Evolutionary conservation across 192 early-diverging fungal genomes (phyloP), one percentile per base, ranked within the genome.

Genomic region (Helicostylum pulchrum): DNA sequence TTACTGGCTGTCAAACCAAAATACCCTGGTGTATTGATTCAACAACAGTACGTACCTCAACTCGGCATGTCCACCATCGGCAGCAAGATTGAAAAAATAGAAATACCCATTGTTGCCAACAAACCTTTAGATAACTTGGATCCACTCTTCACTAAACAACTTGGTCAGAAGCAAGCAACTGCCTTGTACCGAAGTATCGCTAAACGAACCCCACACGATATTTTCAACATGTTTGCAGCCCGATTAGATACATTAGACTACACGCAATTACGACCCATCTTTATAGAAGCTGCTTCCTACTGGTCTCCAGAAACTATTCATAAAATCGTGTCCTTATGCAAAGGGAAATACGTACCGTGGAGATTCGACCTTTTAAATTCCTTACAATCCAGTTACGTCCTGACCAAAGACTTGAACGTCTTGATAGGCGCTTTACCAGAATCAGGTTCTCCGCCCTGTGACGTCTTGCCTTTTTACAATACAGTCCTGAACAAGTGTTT

Each of bases 221-320:
- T 59, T 45, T 59, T 44, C 20, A 59, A 59, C 43, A 12, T 59
- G 43, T 44, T 59, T 45, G 5, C 14, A 17, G 4, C 46, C n/a
- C 1, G 4, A 48, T 48, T 59, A 59, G 43, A 45, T 3, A 56
- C 31, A 11, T 17, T 34, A 17, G 54, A 56, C 31, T 56, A 36
- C 7, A 56, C 31, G 36, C 31, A 36, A 17, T n/a, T 34, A 10
- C 54, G 54, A 34, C n/a, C 19, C 31, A 19, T 56, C 8, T 56
- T 62, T 17, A 62, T 34, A 48, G 61, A 62, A 31, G 48, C 48
- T 15, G 49, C 15, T 42, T 19, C 14, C 1, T 51, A 50, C 21
- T 62, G 61, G 61, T 39, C 34, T 31, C 11, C 36, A 6, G 61
- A 52, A n/a, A 56, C 30, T 15, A 39, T 49, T 20, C 45, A 36